Base-by-base conservation (phyloP, 805 yeast species). In the Tetrapisispora phaffii region DNA sequence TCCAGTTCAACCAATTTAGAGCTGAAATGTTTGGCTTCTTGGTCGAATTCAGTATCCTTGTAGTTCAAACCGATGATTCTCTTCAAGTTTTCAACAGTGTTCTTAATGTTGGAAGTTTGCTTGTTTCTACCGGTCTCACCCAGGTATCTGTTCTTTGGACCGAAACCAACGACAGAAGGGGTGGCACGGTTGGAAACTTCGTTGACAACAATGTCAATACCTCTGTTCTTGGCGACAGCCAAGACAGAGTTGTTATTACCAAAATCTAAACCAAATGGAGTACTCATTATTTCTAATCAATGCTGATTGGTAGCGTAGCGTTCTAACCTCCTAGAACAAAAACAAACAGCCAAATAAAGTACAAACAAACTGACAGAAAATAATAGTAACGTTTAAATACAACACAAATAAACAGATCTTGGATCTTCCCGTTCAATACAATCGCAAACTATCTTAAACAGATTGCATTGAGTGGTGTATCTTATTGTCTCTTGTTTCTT, bases 151-250 rank as follows among this genome's bases (percentile, higher is more conserved):
- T 77, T 81, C 70, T 84, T 85, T 52, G 60, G 63, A 54, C 97
- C 97, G 58, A 90, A 90, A 23, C 96, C 97, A 56, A 93, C 90
- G 54, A 86, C 67, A 28, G 84, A 69, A 54, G 98, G 97, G 21
- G 98, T 90, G 56, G 94, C 68, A 70, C 98, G 83, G 82, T 93
- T 90, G 46, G 97, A 89, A 43, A 90, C 97, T 72, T 90, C 98
- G 67, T 93, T 93, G 71, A 89, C 97, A 60, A 90, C 86, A 60
- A 93, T 82, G 69, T 90, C 98, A 63, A 93, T 90, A 63, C 97
- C 97, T 74, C 97, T 82, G 80, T 89, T 90, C 68, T 89, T 82
- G 51, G 97, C 97, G 65, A 94, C 82, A 41, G 94, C 97, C 66
- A 89, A 77, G 56, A 89, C 96, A 52, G 95, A 79, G 76, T 78